Evolutionary conservation across 2,329 filamentous ascomycete species (phyloP).

Genomic region (Paecilomyces variotii): DNA sequence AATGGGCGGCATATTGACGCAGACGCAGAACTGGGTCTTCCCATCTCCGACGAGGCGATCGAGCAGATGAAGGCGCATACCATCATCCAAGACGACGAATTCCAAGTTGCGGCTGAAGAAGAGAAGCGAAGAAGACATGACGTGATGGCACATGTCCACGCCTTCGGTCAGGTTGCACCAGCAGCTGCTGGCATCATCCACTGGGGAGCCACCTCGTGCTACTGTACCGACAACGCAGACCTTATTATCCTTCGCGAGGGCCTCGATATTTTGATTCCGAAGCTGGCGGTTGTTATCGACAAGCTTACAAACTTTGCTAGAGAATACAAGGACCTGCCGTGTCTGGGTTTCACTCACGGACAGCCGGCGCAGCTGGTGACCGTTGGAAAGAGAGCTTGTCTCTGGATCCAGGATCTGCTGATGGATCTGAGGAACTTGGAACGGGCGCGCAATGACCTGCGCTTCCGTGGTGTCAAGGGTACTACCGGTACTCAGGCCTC

Average conservation of each 20-base stretch:
- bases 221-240: constrained; percentile 61
- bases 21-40: constrained; percentile 59
- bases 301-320: constrained; percentile 67
- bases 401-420: constrained; percentile 66
- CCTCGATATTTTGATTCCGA: constrained; percentile 66
- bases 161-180: constrained; percentile 65
- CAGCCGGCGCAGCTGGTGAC: constrained; percentile 52
- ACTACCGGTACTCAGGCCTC: constrained; percentile 73
- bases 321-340: constrained; percentile 63
- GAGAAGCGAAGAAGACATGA: constrained; percentile 48
- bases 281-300: constrained; percentile 68
- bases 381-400: constrained; percentile 46
- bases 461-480: constrained; percentile 66
- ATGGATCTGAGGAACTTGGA: constrained; percentile 71
- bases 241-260: constrained; percentile 69
- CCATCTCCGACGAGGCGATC: constrained; percentile 66
- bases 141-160: constrained; percentile 18
- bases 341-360: constrained; percentile 69
- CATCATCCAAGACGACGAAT: constrained; percentile 68
- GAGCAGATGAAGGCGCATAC: constrained; percentile 68
- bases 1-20: constrained; percentile 2
- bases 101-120: constrained; percentile 65
- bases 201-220: constrained; percentile 55
- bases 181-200: constrained; percentile 79
- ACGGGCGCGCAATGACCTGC: constrained; percentile 57